Conservation (phyloP, 805 yeast species). For the Kluyveromyces wickerhamii region DNA sequence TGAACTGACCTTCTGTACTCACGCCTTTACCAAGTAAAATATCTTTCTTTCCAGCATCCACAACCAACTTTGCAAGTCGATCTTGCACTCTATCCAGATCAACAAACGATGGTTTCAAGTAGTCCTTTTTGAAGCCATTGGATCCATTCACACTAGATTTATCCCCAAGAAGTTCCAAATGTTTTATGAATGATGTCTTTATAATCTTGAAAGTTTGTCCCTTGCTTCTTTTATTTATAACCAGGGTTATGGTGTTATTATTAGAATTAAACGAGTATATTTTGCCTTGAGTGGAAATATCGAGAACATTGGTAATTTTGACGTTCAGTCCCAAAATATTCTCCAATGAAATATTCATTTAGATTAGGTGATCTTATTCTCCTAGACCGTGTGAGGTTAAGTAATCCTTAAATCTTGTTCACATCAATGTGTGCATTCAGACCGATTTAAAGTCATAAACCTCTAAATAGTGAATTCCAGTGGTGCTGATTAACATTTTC, state of each 20-base stretch:
- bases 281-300: constrained; percentile 50
- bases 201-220: constrained; percentile 38
- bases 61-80: constrained; percentile 14
- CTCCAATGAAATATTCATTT: constrained; percentile 25
- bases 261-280: constrained; percentile 53
- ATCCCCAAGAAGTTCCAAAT: constrained; percentile 39
- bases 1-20: constrained; percentile 35
- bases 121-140: constrained; percentile 25
- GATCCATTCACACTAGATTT: constrained; percentile 22
- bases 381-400: too few species aligned
- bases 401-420: too few species aligned
- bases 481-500: too few species aligned
- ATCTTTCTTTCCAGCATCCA: constrained; percentile 18
- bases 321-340: constrained; percentile 38
- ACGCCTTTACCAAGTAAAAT: constrained; percentile 31
- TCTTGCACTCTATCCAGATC: constrained; percentile 23
- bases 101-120: constrained; percentile 30
- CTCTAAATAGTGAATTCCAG: too few species aligned
- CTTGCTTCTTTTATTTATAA: constrained; percentile 16
- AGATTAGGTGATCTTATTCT: too few species aligned
- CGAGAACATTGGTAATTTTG: constrained; percentile 51
- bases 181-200: constrained; percentile 50
- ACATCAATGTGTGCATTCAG: too few species aligned
- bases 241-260: constrained; percentile 30
- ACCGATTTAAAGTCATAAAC: too few species aligned